Base-by-base conservation (phyloP, 2,329 filamentous ascomycete species). In the Aspergillus viridinutans region DNA sequence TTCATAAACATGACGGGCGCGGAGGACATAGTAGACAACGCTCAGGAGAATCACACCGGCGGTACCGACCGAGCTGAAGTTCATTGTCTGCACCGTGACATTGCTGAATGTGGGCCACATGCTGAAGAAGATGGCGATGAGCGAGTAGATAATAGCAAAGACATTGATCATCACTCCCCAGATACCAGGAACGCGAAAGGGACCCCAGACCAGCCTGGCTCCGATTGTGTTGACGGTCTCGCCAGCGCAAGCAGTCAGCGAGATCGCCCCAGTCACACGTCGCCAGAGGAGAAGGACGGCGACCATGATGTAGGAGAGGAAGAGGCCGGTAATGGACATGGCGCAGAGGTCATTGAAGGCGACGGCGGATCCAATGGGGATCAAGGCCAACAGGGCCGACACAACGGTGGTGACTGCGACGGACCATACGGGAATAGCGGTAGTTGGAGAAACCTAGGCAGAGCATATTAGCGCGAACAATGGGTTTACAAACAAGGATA, bases 311-410 rank as follows among this genome's bases (percentile, higher is more conserved):
- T 83, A 83, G 4, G 79, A 81, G 25, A 73, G 72, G 26, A 81
- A 73, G 14, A 81, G 69, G 1, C 76, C 74, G 12, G 73, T 73
- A 38, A 78, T 70, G 2, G 74, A 74, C 25, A 83, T 72, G 1
- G 78, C 81, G 3, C 77, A 71, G 57, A 83, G 75, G 58, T 76
- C 77, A 64, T 81, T 80, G 65, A 82, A 78, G 9, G 79, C 81
- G 14, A 76, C 71, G 1, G 72, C 60, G 6, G 78, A 81, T 12
- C 79, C 80, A 49, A 83, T 76, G 65, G 81, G 81, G 69, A 83
- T 81, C 23, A 81, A 67, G 1, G 74, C 74, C 14, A 81, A 66
- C 4, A 81, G 67, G 1, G 62, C 58, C 29, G 64, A 64, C 57
- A 74, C 60, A 10, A 59, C 47, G 8, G 69, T 61, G 12, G 70